Conservation (phyloP, 257 asterid genomes). For the Haberlea rhodopensis region DNA sequence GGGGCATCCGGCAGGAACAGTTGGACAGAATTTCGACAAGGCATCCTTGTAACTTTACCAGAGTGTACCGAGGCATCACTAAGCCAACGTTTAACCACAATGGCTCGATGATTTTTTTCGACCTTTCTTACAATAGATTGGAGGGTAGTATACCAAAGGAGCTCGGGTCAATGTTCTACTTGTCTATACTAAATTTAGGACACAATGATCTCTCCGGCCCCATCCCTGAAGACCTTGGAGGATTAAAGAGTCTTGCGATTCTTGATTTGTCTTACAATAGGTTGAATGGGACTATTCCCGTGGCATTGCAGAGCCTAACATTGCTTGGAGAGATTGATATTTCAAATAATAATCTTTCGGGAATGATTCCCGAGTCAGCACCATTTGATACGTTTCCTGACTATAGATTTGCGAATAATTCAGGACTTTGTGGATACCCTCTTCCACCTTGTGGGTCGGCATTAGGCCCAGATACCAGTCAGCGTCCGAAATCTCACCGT, state of each 20-base stretch:
- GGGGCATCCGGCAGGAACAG: conserved; percentile 74
- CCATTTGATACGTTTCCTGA: conserved; percentile 82
- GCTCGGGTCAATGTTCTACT: conserved; percentile 74
- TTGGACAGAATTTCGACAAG: conserved; percentile 60
- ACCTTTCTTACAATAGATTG: conserved; percentile 69
- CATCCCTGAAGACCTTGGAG: conserved; percentile 70
- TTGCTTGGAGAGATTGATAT: conserved; percentile 69
- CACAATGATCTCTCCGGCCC: conserved; percentile 78
- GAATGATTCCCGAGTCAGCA: conserved; percentile 72
- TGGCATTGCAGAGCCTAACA: conserved; percentile 58
- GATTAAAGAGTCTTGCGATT: conserved; percentile 70
- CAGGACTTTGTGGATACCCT: conserved; percentile 93
- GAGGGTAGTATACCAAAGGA: conserved; percentile 83
- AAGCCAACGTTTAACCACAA: conserved; percentile 81
- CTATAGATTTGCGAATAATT: conserved; percentile 55
- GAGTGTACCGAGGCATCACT: conserved; percentile 68
- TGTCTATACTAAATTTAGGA: conserved; percentile 67
- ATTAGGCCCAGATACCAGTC: conserved; percentile 27
- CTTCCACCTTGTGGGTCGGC: conserved; percentile 48
- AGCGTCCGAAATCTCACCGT: conserved; percentile 49
- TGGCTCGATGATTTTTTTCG: conserved; percentile 92
- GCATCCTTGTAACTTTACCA: conserved; percentile 73
- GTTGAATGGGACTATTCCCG: conserved; percentile 69
- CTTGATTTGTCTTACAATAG: conserved; percentile 79
- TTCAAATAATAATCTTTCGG: conserved; percentile 76